These are phyloP conservation scores for Vanderwaltozyma tropicalis DNA, from an alignment of 805 yeast genomes.

Conservation along the genomic window DNA sequence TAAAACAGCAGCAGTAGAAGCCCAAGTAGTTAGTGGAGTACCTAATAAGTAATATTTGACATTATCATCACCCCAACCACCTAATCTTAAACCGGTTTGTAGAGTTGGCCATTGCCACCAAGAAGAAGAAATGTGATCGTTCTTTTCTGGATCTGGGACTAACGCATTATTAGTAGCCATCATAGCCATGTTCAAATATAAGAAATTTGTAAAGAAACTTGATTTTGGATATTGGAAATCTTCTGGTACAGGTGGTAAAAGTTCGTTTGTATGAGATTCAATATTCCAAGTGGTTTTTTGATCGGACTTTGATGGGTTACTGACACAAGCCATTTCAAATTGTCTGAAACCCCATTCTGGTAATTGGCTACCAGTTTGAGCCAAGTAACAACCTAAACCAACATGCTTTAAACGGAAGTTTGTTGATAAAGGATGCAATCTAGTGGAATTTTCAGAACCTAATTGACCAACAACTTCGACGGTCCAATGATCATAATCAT, in stretches of 20 bases:
- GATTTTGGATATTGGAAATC: constrained; percentile 50
- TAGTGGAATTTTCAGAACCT: constrained; percentile 32
- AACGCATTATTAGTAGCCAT: constrained; percentile 86
- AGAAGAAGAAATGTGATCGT: constrained; percentile 58
- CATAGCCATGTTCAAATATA: constrained; percentile 74
- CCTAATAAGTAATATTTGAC: constrained; percentile 63
- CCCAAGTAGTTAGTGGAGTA: constrained; percentile 70
- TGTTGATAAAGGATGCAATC: constrained; percentile 64
- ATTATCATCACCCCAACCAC: constrained; percentile 61
- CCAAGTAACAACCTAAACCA: constrained; percentile 61
- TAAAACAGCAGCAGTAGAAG: constrained; percentile 53
- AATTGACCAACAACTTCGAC: constrained; percentile 64
- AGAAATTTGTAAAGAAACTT: constrained; percentile 60
- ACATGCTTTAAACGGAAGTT: constrained; percentile 58
- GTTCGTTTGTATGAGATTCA: constrained; percentile 54
- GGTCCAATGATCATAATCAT: constrained; percentile 80
- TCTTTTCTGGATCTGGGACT: constrained; percentile 67
- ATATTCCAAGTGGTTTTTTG: constrained; percentile 86
- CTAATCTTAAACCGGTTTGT: constrained; percentile 64
- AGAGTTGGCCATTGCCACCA: constrained; percentile 90
- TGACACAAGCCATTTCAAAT: constrained; percentile 64
- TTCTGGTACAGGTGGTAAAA: constrained; percentile 44
- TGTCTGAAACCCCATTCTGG: constrained; percentile 89
- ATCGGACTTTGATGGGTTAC: constrained; percentile 57
- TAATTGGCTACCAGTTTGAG: constrained; percentile 55